Conservation (phyloP, 2,329 filamentous ascomycete species). For the Blastomyces parvus region DNA sequence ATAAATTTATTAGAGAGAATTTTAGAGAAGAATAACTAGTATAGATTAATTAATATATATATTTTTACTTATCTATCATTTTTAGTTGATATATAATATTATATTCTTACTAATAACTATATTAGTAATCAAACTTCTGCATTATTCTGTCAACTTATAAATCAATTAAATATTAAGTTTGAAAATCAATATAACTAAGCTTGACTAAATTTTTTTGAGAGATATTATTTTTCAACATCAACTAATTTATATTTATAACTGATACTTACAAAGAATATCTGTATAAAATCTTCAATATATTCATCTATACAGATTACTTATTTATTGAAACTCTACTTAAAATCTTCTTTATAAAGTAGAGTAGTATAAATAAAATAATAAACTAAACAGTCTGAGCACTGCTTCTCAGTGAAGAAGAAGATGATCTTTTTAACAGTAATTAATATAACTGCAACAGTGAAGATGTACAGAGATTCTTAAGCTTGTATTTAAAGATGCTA, state of each 20-base stretch:
- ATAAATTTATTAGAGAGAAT: no score
- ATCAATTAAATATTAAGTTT: not conserved
- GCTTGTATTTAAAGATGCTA: not conserved
- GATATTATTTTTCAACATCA: not conserved
- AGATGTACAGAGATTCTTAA: not conserved
- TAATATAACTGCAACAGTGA: not conserved
- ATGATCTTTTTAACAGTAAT: not conserved
- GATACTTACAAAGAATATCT: not conserved
- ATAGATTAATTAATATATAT: no score
- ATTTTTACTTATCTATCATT: no score
- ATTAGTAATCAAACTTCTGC: not conserved
- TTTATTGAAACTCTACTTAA: not conserved
- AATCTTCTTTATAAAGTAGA: not conserved
- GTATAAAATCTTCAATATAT: not conserved
- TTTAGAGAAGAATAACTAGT: no score
- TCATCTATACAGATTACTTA: not conserved
- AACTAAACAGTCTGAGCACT: not conserved
- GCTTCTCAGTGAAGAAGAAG: not conserved
- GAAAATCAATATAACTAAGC: not conserved
- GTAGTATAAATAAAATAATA: not conserved
- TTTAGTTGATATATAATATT: no score
- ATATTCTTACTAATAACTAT: no score
- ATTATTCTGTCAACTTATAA: not conserved
- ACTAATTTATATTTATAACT: not conserved
- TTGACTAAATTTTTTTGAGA: not conserved